Base-by-base conservation (phyloP, 225 moss, liverwort and hornwort species). In the Lunularia cruciata region DNA sequence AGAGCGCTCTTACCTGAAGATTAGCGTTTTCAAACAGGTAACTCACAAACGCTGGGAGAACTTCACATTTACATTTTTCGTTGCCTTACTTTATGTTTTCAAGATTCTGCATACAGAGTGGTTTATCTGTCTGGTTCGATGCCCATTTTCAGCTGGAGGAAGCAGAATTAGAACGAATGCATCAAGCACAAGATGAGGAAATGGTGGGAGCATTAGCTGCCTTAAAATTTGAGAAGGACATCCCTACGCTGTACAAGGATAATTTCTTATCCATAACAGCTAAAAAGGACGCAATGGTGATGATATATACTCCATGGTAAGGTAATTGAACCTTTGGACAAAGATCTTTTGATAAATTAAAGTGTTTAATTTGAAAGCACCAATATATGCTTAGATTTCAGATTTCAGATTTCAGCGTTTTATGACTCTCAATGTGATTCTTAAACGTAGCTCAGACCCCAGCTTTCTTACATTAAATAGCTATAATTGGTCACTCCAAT, bases 241-340 rank as follows among this genome's bases (percentile, higher is more conserved):
- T 70, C 31, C 39, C 33, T n/a, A 31, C 58, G 0, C 58, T 59
- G 5, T n/a, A 58, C n/a, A 70, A 30, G 28, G 59, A 70, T 27
- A 59, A 59, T 31, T 70, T 70, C 54, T 59, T 38, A 6, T 6
- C 31, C 6, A 18, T 40, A 3, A 48, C 59, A 11, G 43, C 57
- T 8, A 40, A 58, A 42, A 70, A n/a, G 18, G 36, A 70, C 47
- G 59, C 70, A 26, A 13, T 70, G 2, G 30, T 59, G 19, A 57
- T 57, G 56, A 46, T 70, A 16, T 70, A 59, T 47, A 70, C 70
- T 31, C 16, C 9, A 8, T 60, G 70, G 70, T 70, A n/a, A n/a
- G n/a, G n/a, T n/a, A n/a, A n/a, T n/a, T n/a, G n/a, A n/a, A n/a
- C n/a, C n/a, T n/a, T n/a, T n/a, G n/a, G n/a, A n/a, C n/a, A n/a